A percentile compares a stretch with the other conserved stretches of the same genome.
Conservation (phyloP, 352 stramenopile genomes). For the Phytophthora meadii region DNA sequence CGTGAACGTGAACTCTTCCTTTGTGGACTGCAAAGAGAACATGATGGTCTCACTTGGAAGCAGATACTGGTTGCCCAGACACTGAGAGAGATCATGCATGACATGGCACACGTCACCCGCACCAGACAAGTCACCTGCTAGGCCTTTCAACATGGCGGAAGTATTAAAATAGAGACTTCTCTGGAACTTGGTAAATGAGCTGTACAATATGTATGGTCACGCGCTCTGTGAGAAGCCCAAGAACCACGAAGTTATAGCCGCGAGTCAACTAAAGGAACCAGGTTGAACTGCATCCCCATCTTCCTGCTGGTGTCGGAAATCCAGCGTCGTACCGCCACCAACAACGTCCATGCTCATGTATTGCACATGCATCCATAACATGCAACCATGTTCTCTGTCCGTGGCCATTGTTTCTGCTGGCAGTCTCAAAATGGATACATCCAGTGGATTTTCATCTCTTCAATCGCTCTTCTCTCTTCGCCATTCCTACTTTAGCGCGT, state of each 20-base stretch:
- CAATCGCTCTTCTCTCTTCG: background rate
- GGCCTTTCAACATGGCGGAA: conserved; percentile 53
- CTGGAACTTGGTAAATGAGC: conserved; percentile 14
- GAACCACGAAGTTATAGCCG: conserved; percentile 8
- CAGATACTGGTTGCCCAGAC: conserved; percentile 45
- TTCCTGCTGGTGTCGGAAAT: conserved; percentile 18
- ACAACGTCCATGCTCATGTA: background rate
- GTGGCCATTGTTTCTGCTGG: conserved; percentile 6
- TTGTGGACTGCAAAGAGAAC: conserved; percentile 62
- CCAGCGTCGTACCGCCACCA: conserved; percentile 7
- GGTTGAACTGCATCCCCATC: conserved; percentile 17
- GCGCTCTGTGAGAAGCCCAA: background rate
- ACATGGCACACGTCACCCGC: conserved; percentile 60
- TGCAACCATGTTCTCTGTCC: conserved; percentile 24
- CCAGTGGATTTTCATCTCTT: conserved; percentile 30
- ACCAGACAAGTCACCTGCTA: conserved; percentile 61
- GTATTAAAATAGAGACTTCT: background rate
- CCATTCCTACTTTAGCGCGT: conserved; percentile 31
- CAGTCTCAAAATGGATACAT: conserved; percentile 22
- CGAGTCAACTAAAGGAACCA: conserved; percentile 15
- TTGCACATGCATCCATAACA: background rate
- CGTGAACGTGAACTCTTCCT: conserved; percentile 73
- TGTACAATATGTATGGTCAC: background rate
- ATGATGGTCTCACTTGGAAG: conserved; percentile 53
- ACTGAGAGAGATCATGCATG: conserved; percentile 50